phyloP scores from a whole-genome alignment of 805 yeast species.

The Kodamaea hsintzibuensis region DNA sequence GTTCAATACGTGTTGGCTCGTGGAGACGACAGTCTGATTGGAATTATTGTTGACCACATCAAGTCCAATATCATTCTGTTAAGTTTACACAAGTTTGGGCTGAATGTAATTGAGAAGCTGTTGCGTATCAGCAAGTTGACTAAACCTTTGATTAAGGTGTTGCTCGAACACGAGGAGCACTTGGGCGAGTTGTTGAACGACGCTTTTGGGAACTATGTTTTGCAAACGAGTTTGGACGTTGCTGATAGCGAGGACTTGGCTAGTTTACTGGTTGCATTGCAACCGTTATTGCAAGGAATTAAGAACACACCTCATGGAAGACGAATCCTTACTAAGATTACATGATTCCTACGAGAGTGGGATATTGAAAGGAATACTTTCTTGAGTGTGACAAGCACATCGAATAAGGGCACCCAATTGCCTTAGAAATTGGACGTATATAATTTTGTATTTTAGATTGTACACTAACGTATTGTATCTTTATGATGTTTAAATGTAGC shows the following conservation, averaged over 20 bases:
- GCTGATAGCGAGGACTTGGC: slow-evolving; percentile 53
- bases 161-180: slow-evolving; percentile 35
- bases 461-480: slow-evolving; percentile 9
- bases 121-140: slow-evolving; percentile 49
- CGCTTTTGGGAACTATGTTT: slow-evolving; percentile 59
- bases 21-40: slow-evolving; percentile 38
- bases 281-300: slow-evolving; percentile 76
- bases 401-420: neutral
- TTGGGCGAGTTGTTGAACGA: slow-evolving; percentile 52
- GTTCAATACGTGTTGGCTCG: slow-evolving; percentile 83
- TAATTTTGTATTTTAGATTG: slow-evolving; percentile 14
- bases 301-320: slow-evolving; percentile 96
- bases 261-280: slow-evolving; percentile 56
- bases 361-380: neutral
- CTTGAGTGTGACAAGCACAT: neutral
- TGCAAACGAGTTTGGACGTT: slow-evolving; percentile 60
- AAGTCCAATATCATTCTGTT: slow-evolving; percentile 40
- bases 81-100: slow-evolving; percentile 60
- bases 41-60: slow-evolving; percentile 36
- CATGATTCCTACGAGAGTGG: neutral
- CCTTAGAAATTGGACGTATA: neutral
- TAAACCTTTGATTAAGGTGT: slow-evolving; percentile 43
- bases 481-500: neutral
- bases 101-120: slow-evolving; percentile 47
- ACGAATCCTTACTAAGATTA: slow-evolving; percentile 70